Conservation (phyloP, 2,329 filamentous ascomycete species). For the Arthrobotrys conoides region DNA sequence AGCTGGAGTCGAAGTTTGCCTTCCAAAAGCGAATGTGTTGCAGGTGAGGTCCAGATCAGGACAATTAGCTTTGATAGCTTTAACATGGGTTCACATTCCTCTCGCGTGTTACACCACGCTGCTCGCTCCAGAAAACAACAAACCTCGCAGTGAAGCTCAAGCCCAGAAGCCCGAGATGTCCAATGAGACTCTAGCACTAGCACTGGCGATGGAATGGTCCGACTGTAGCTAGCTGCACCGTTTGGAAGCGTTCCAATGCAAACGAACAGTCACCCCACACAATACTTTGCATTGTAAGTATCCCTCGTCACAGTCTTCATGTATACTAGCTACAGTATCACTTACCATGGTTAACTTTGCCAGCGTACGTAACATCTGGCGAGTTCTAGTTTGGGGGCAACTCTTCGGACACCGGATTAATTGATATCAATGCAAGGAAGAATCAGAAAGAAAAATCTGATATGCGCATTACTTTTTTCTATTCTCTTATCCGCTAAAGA, state of each 20-base stretch:
- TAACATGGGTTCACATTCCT: slow-evolving; percentile 24
- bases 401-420: not conserved
- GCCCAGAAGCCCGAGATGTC: slow-evolving; percentile 11
- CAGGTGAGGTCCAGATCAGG: slow-evolving; percentile 29
- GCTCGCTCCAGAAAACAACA: slow-evolving; percentile 12
- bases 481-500: slow-evolving; percentile 16
- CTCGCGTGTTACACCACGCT: slow-evolving; percentile 23
- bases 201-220: not conserved
- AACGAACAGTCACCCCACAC: slow-evolving; percentile 18
- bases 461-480: not conserved
- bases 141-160: slow-evolving; percentile 25
- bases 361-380: not conserved
- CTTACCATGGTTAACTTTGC: slow-evolving; percentile 17
- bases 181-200: not conserved
- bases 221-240: not conserved
- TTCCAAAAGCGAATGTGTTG: slow-evolving; percentile 29
- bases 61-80: too few species aligned
- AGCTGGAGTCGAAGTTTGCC: not conserved
- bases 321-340: not conserved
- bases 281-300: not conserved
- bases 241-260: not conserved
- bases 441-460: not conserved
- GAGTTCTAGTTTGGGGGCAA: slow-evolving; percentile 15
- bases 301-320: not conserved
- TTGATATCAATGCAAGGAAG: slow-evolving; percentile 11